These are phyloP conservation scores for Penicillium sp. DNA, from an alignment of 2,329 filamentous ascomycete species.

Conservation along the genomic window DNA sequence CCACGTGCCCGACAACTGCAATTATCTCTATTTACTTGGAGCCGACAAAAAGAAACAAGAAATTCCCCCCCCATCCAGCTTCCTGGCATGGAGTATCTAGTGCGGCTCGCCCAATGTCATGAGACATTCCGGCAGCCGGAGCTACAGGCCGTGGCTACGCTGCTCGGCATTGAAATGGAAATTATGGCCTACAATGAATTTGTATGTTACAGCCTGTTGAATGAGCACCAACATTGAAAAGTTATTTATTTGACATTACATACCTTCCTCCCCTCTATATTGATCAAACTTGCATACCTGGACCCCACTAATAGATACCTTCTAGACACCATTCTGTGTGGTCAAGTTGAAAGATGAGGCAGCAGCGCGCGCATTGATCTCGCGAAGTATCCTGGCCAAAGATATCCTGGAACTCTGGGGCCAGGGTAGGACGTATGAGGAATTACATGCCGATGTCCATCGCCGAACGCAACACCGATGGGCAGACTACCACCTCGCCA, in stretches of 20 bases:
- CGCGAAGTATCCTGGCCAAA: constrained; percentile 78
- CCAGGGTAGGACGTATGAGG: constrained; percentile 65
- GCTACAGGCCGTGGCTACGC: constrained; percentile 74
- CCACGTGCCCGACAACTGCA: background rate
- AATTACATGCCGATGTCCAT: constrained; percentile 69
- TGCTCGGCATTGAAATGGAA: constrained; percentile 69
- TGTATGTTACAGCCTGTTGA: constrained; percentile 56
- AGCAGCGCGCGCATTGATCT: constrained; percentile 68
- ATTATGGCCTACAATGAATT: constrained; percentile 74
- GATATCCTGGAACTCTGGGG: constrained; percentile 92
- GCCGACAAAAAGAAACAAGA: background rate
- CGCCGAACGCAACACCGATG: constrained; percentile 65
- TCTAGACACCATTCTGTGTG: constrained; percentile 85
- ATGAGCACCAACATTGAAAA: constrained; percentile 1
- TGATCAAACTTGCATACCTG: background rate
- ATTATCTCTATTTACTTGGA: too few species aligned
- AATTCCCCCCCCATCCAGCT: too few species aligned
- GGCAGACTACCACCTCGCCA: constrained; percentile 63
- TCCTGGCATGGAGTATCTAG: constrained; percentile 70
- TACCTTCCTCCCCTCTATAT: background rate
- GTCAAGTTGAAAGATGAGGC: constrained; percentile 68
- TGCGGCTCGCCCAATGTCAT: constrained; percentile 86
- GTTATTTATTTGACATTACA: background rate
- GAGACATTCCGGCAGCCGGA: constrained; percentile 89
- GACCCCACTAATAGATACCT: constrained; percentile 6